Evolutionary conservation across 1,284 basidiomycete genomes (phyloP).

Genomic region (Somion occarium): DNA sequence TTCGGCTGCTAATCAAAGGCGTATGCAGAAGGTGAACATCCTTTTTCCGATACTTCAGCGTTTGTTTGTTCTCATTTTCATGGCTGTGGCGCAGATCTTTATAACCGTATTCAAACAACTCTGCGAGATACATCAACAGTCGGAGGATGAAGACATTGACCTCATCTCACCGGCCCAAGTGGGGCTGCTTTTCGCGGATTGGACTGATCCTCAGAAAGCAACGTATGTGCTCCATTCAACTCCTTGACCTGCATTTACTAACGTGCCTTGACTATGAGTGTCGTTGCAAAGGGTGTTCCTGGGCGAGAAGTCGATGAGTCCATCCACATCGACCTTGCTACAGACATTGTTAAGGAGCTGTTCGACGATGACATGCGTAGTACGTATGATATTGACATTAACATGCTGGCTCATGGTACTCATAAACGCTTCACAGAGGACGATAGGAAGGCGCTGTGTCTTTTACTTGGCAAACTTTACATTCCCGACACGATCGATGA

Average conservation of each 20-base stretch:
- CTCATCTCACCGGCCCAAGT: conserved; percentile 83
- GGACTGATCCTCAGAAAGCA: conserved; percentile 87
- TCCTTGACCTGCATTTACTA: no score
- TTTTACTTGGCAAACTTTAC: conserved; percentile 76
- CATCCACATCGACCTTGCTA: conserved; percentile 78
- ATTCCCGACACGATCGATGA: conserved; percentile 66
- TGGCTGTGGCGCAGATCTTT: no score
- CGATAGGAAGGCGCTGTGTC: conserved; percentile 76
- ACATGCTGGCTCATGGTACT: not conserved
- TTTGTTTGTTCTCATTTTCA: no score
- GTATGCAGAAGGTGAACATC: conserved; percentile 70
- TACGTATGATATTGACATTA: conserved; percentile 19
- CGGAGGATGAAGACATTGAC: conserved; percentile 70
- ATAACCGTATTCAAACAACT: conserved; percentile 51
- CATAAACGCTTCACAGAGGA: conserved; percentile 46
- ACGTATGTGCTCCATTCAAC: conserved; percentile 54
- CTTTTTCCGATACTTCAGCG: no score
- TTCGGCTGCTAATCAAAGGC: conserved; percentile 72
- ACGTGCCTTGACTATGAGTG: no score
- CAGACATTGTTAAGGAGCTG: conserved; percentile 65
- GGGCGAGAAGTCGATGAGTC: conserved; percentile 39
- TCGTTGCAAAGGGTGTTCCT: conserved; percentile 31
- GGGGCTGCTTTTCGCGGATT: conserved; percentile 83
- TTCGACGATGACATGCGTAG: conserved; percentile 46
- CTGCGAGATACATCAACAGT: conserved; percentile 35